A percentile compares a stretch with the other conserved stretches of the same genome.
Evolutionary conservation across 2,329 filamentous ascomycete genomes (phyloP).

Genomic region (Calonectria hawksworthii): DNA sequence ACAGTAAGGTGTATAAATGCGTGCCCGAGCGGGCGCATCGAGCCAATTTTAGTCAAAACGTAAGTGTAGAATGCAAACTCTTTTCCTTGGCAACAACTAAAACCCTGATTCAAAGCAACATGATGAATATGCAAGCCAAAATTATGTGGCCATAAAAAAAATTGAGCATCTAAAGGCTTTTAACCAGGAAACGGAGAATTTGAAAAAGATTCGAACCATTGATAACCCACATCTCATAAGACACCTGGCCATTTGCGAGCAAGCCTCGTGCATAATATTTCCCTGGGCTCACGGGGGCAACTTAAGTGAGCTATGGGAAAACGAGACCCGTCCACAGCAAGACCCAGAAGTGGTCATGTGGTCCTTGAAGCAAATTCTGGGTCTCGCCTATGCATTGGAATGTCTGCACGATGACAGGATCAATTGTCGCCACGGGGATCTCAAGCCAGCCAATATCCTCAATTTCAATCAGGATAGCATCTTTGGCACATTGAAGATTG

Average conservation of each 20-base stretch:
- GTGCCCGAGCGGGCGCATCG: neutral
- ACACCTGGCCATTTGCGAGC: neutral
- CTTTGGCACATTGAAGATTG: neutral
- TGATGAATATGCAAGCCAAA: neutral
- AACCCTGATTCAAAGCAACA: neutral
- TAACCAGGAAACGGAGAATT: neutral
- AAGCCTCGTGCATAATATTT: neutral
- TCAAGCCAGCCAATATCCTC: neutral
- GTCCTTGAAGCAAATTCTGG: neutral
- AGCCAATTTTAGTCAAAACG: neutral
- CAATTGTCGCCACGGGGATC: neutral
- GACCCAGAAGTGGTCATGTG: neutral
- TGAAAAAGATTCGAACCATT: neutral
- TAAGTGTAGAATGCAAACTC: neutral
- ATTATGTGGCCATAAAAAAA: neutral
- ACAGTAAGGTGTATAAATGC: neutral
- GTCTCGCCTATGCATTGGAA: neutral
- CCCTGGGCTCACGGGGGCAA: neutral
- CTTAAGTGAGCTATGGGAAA: neutral
- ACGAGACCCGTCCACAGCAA: neutral
- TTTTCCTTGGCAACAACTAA: neutral
- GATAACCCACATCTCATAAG: neutral
- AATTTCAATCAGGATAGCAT: neutral
- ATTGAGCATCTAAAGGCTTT: fast-evolving
- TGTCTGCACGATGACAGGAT: neutral